Conservation (phyloP, 2,329 filamentous ascomycete species). For the Setomelanomma holmii region DNA sequence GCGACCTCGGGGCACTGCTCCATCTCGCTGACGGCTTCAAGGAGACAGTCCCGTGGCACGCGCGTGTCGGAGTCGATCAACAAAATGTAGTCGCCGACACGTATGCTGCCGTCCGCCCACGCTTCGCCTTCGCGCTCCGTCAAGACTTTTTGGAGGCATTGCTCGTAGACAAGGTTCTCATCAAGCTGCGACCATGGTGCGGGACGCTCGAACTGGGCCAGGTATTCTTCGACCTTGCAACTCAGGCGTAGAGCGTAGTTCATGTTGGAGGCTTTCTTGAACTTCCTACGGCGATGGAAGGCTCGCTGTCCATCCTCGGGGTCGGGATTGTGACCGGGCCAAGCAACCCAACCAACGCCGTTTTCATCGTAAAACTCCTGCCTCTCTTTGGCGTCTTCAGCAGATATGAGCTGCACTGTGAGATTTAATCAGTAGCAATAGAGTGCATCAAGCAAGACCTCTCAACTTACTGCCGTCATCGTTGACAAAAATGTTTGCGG, state of each 20-base stretch:
- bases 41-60: slow-evolving; percentile 72
- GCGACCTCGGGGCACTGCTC: slow-evolving; percentile 79
- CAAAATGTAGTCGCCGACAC: slow-evolving; percentile 82
- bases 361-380: slow-evolving; percentile 60
- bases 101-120: slow-evolving; percentile 83
- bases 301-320: slow-evolving; percentile 19
- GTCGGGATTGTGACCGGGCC: slow-evolving; percentile 52
- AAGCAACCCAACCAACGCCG: slow-evolving; percentile 58
- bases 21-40: slow-evolving; percentile 83
- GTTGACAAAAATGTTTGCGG: slow-evolving; percentile 72
- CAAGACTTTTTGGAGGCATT: slow-evolving; percentile 66
- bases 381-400: slow-evolving; percentile 52
- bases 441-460: too few relatives aligned
- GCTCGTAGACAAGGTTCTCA: slow-evolving; percentile 42
- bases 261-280: slow-evolving; percentile 71
- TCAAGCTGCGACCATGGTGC: slow-evolving; percentile 42
- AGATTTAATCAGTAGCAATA: slow-evolving; percentile 6
- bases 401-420: slow-evolving; percentile 63
- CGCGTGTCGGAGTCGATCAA: slow-evolving; percentile 58
- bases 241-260: slow-evolving; percentile 72
- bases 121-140: slow-evolving; percentile 70
- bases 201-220: slow-evolving; percentile 47
- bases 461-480: slow-evolving; percentile 63
- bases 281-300: slow-evolving; percentile 44
- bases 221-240: slow-evolving; percentile 67